phyloP scores from a whole-genome alignment of 2,329 filamentous ascomycete species.

The Raffaelea arxii region DNA sequence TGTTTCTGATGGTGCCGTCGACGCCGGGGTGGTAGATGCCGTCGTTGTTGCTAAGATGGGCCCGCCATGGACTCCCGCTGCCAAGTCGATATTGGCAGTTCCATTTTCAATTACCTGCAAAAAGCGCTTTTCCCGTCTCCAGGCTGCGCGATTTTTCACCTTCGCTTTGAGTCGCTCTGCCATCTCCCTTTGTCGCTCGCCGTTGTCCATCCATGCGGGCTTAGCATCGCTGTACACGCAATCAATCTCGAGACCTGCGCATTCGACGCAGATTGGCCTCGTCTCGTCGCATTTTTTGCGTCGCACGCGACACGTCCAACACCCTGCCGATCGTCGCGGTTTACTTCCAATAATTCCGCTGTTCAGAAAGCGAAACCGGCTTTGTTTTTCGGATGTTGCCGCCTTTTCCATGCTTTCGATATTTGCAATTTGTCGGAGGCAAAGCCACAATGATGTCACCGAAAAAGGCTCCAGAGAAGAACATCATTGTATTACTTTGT shows the following conservation, averaged over 20 bases:
- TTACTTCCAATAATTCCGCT: constrained; percentile 18
- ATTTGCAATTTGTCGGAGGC: too few species aligned
- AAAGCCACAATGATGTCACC: too few species aligned
- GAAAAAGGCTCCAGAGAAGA: too few species aligned
- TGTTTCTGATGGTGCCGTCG: too few species aligned
- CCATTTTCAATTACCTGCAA: constrained; percentile 28
- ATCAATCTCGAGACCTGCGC: constrained; percentile 42
- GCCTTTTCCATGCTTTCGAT: too few species aligned
- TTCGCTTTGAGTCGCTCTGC: constrained; percentile 45
- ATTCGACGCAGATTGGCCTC: constrained; percentile 40
- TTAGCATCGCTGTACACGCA: constrained; percentile 43
- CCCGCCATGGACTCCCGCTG: constrained; percentile 11
- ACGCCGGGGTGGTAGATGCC: too few species aligned
- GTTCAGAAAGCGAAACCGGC: too few species aligned
- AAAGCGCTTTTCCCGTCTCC: constrained; percentile 38
- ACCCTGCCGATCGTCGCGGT: constrained; percentile 36
- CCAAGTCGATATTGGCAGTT: constrained; percentile 17
- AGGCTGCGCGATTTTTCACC: constrained; percentile 43
- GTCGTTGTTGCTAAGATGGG: constrained; percentile 2
- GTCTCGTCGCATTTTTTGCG: constrained; percentile 52
- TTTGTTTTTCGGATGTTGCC: too few species aligned
- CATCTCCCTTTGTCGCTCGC: constrained; percentile 36
- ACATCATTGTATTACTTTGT: too few species aligned
- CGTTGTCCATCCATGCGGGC: constrained; percentile 50
- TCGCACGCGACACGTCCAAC: constrained; percentile 52